These are phyloP conservation scores for Dactylis glomerata DNA, from an alignment of 176 grass and related monocot genomes.

Conservation along the genomic window DNA sequence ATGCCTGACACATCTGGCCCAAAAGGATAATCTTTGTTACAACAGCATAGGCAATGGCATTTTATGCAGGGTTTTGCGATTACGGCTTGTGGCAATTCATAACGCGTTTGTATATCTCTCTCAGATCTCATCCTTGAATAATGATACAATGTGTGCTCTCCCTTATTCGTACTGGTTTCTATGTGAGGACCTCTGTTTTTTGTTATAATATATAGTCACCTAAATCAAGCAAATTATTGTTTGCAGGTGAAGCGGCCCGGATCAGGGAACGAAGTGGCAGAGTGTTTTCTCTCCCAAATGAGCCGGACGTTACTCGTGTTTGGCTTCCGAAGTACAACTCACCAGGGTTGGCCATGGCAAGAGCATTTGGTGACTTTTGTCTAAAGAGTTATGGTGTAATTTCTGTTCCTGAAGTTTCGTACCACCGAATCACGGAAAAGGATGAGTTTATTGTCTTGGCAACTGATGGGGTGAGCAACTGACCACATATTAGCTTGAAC, in stretches of 20 bases:
- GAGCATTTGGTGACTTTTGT: constrained; percentile 86
- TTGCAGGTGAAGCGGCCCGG: constrained; percentile 63
- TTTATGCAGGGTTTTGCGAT: background rate
- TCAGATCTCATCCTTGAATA: background rate
- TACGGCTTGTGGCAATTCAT: background rate
- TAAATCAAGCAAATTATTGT: constrained; percentile 26
- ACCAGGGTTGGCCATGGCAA: constrained; percentile 75
- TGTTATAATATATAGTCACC: background rate
- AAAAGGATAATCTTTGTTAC: background rate
- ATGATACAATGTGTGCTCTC: background rate
- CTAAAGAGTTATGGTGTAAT: constrained; percentile 70
- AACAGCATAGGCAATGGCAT: background rate
- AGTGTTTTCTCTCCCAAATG: constrained; percentile 68
- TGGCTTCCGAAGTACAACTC: constrained; percentile 70
- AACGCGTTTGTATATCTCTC: background rate
- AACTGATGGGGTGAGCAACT: constrained; percentile 64
- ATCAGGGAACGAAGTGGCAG: constrained; percentile 69
- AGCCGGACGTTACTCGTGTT: constrained; percentile 73
- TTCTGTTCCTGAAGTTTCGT: constrained; percentile 68
- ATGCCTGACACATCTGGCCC: background rate
- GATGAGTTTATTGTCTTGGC: constrained; percentile 78
- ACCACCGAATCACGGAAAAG: constrained; percentile 52
- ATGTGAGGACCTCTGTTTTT: background rate
- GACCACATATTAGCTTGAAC: constrained; percentile 17
- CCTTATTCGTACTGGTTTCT: background rate